Evolutionary conservation across 2,329 filamentous ascomycete species (phyloP), one percentile per base, ranked within the genome.

Genomic region (Pseudogymnoascus sp.): DNA sequence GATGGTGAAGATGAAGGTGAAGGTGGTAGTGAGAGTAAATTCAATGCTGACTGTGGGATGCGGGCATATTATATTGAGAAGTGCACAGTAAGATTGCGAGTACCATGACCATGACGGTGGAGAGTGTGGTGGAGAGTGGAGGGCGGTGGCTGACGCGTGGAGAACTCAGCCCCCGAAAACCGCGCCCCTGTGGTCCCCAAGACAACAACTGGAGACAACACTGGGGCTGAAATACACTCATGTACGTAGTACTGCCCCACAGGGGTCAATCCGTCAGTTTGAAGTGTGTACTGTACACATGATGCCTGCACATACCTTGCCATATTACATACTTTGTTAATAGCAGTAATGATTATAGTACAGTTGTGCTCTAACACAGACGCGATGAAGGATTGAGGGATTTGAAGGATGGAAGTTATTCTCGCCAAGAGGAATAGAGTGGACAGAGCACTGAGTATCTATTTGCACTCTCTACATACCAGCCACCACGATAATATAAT

Each of bases 41-140:
- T 59, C 59, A 63, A 43, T 64, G 60, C 60, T 66, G 49, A 56
- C 49, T 12, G 11, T 25, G 49, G 49, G 28, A 56, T 34, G 16
- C 49, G 34, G 7, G n/a, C 49, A 56, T 56, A 56, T 56, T 56
- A 56, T 56, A 56, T 56, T 56, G 49, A 34, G 49, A 56, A 34
- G 28, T 12, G 49, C 49, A 56, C 49, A 56, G 3, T 36, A 56
- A 56, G 49, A 56, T 56, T 56, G 49, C 49, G 49, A 56, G 49
- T 56, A 56, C 49, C 49, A 56, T 56, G 2, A 5, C 28, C 49
- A 36, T 56, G 49, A 56, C n/a, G 49, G 49, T 21, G 16, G 49
- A 18, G 43, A 14, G 43, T n/a, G 23, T 9, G 49, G 49, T 21
- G 16, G 49, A 18, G 43, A 14, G 43, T n/a, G 23, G 42, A 14